Base-by-base conservation (phyloP, 2,329 filamentous ascomycete genomes). In the Daldinia sp. region DNA sequence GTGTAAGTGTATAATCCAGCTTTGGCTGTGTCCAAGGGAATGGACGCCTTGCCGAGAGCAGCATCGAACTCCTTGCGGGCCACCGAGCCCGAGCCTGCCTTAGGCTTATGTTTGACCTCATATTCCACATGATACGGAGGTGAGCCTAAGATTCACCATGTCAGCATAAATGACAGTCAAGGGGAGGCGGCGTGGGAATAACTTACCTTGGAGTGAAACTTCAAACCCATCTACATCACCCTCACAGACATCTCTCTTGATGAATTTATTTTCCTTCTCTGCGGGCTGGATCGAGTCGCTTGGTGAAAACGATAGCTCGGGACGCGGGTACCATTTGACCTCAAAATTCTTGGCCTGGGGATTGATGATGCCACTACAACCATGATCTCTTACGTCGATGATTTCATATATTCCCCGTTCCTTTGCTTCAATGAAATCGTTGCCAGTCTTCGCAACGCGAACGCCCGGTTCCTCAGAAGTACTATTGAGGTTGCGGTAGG, bases 221-320 rank as follows among this genome's bases (percentile, higher is more conserved):
- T 98, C 94, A 62, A 98, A 90, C 3, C 90, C 89, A 78, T 98
- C 95, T 75, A 97, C 92, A 69, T 98, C 95, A 33, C 95, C 95
- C 82, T 99, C 94, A 77, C 96, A 99, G 33, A 99, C 91, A 68
- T 94, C 90, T 46, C 90, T 87, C 80, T 97, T 97, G 73, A 90
- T 78, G 77, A 90, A 92, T 37, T 85, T 84, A 30, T 84, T 83
- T 7, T 82, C 83, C 15, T 84, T 82, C 39, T 85, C 80, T 10
- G 62, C 46, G 35, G 73, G 65, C 15, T 83, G 83, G 53, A 93
- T 85, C 53, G 89, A 87, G 3, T 89, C 84, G n/a, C 88, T 88
- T 67, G 91, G 87, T 5, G 89, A 84, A 51, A 96, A 78, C 13
- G 86, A 86, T 46, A 97, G 85, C 69, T 89, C 84, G 0, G 96